Evolutionary conservation across 169 alveolate genomes (phyloP), one percentile per base, ranked within the genome.

Genomic region (Plasmodium relictum): DNA sequence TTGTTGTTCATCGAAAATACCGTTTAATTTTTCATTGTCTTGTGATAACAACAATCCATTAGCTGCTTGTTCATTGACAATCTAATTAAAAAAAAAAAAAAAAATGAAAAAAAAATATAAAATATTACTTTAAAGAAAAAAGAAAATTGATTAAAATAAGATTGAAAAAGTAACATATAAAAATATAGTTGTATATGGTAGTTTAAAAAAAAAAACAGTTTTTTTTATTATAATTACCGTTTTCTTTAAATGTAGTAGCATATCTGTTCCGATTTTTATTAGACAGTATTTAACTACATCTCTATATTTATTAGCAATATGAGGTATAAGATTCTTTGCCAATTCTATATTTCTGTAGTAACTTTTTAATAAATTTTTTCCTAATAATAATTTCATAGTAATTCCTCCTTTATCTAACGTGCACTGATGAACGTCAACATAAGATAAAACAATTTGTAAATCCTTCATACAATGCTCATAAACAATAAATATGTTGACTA

Each of bases 401-500:
- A 88, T 86, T 22, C 96, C 96, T 20, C 96, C 96, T 63, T 91
- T 88, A 56, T 71, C 95, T 39, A 95, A 88, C 59, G 95, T 92
- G 54, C 94, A 93, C 73, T 94, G 95, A 88, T 95, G 97, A 50
- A 93, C 97, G 72, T 94, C 97, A n/a, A 95, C 95, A 89, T 93
- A 95, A 3, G 97, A 94, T 50, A 93, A 89, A 69, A 94, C 59
- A 31, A 94, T 92, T 83, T 95, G 96, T 37, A 95, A 73, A 31
- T 93, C 95, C n/a, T 85, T 86, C 87, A 70, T 86, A 50, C 92
- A 86, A 65, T 86, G 74, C 24, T 73, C 88, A 74, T 91, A 62
- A 73, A 78, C 87, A 92, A 85, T 48, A 65, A 83, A 56, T 71
- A 58, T 83, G 73, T 92, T 56, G 48, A 85, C 52, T 39, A 73